Conservation (phyloP, 106 monocot species). For the Vanilla planifolia region DNA sequence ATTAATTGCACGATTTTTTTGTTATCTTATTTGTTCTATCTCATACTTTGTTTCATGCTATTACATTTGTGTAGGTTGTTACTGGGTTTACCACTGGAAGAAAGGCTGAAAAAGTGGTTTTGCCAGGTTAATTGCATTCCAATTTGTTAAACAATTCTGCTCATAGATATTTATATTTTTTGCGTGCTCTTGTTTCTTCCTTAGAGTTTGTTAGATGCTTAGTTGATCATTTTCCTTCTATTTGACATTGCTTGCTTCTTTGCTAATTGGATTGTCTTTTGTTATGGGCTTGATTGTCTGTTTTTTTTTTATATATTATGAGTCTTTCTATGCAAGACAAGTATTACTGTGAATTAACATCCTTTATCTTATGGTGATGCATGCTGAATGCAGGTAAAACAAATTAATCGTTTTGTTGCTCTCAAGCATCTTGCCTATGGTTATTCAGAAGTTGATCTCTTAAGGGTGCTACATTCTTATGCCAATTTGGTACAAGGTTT, state of each 20-base stretch:
- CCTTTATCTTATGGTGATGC: background rate
- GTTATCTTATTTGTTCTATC: too few relatives aligned
- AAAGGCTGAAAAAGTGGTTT: constrained; percentile 54
- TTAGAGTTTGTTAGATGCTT: too few relatives aligned
- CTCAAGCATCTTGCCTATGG: constrained; percentile 54
- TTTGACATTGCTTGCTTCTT: background rate
- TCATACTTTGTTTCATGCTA: too few relatives aligned
- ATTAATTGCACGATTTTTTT: too few relatives aligned
- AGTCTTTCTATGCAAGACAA: background rate
- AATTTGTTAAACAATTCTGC: background rate
- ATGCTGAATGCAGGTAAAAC: constrained; percentile 36
- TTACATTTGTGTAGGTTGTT: too few relatives aligned
- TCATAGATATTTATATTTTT: background rate
- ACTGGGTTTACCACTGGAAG: constrained; percentile 42
- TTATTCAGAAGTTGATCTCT: constrained; percentile 26
- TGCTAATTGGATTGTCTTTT: background rate
- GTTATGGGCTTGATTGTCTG: background rate
- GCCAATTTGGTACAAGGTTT: constrained; percentile 74
- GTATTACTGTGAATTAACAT: background rate
- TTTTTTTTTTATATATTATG: background rate
- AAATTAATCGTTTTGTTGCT: constrained; percentile 59
- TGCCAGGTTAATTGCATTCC: constrained; percentile 34
- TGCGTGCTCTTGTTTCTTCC: too few relatives aligned
- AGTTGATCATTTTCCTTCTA: too few relatives aligned
- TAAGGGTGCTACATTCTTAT: constrained; percentile 37